Evolutionary conservation across 331 rosid species (phyloP).

Genomic region (Quercus tomentella): DNA sequence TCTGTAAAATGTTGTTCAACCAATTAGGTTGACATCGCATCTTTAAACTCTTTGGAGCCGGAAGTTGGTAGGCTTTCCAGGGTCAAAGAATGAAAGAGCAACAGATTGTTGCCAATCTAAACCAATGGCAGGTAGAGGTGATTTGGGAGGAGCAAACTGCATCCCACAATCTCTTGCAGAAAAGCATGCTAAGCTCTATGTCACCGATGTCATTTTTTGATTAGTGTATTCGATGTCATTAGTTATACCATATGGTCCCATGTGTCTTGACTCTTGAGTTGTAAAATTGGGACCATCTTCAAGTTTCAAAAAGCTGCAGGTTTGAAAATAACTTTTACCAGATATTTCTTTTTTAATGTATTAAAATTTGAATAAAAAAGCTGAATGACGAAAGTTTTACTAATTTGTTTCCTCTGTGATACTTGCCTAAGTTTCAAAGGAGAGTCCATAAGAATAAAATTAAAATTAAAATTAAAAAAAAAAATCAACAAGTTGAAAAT

Average conservation of each 20-base stretch:
- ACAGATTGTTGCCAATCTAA: not conserved
- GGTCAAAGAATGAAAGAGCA: not conserved
- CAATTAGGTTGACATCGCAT: not conserved
- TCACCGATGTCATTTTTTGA: not conserved
- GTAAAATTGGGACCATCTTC: not conserved
- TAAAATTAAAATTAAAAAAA: not conserved
- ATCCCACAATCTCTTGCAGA: not conserved
- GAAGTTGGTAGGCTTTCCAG: not conserved
- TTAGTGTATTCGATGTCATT: not conserved
- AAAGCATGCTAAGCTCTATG: not conserved
- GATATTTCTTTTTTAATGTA: not conserved
- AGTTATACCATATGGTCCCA: too few species aligned
- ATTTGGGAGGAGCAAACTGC: not conserved
- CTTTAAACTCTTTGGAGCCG: not conserved
- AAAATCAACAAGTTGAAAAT: not conserved
- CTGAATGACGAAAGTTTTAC: not conserved
- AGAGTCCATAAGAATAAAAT: not conserved
- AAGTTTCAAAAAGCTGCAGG: not conserved
- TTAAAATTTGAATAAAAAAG: not conserved
- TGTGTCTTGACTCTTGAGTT: not conserved
- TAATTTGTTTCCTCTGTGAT: not conserved
- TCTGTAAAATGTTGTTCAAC: not conserved
- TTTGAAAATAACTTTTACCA: not conserved
- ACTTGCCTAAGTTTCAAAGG: not conserved
- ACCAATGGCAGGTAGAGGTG: not conserved